Evolutionary conservation across 345 rosid genomes (phyloP), one percentile per base, ranked within the genome.

Genomic region (Orychophragmus violaceus): DNA sequence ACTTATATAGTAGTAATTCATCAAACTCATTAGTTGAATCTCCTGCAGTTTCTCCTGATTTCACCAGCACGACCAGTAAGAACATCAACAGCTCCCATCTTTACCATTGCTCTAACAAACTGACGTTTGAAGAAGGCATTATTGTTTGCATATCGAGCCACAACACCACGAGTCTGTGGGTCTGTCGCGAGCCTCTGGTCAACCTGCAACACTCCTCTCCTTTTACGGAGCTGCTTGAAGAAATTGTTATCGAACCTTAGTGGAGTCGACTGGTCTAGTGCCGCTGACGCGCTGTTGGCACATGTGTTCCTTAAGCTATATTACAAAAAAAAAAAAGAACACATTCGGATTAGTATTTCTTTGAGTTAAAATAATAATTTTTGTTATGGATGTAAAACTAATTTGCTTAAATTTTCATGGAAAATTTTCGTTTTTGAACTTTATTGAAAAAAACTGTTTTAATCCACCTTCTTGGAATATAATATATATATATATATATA

Each of bases 61-160:
- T 92, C 82, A 13, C 98, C 96, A 1, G 79, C 63, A 1, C 14
- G 55, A n/a, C 89, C 96, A 0, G 85, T 82, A 60, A 85, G 66
- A n/a, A 87, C 91, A 18, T 71, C 81, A 27, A 85, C 37, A 8
- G 76, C 80, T 6, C 91, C 89, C 95, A 92, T 85, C 74, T 92
- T 92, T 29, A 79, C 76, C 89, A 89, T 89, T 1, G 96, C 76
- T 13, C 78, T 68, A 6, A 70, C 85, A 25, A 92, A 89, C 60
- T 80, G 69, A 63, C 70, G 74, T 45, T 63, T 75, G 42, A 69
- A 75, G 56, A 29, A 68, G 32, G 74, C 74, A 25, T 69, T 75
- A 23, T 69, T 69, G 60, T 10, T 12, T 0, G 74, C 75, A 23
- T 68, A 75, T 10, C 74, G 39, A 48, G 78, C 46, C 49, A 75